A percentile compares a stretch with the other conserved stretches of the same genome.
Evolutionary conservation across 2,329 filamentous ascomycete species (phyloP).

Genomic region (Emmonsiellopsis sp.): DNA sequence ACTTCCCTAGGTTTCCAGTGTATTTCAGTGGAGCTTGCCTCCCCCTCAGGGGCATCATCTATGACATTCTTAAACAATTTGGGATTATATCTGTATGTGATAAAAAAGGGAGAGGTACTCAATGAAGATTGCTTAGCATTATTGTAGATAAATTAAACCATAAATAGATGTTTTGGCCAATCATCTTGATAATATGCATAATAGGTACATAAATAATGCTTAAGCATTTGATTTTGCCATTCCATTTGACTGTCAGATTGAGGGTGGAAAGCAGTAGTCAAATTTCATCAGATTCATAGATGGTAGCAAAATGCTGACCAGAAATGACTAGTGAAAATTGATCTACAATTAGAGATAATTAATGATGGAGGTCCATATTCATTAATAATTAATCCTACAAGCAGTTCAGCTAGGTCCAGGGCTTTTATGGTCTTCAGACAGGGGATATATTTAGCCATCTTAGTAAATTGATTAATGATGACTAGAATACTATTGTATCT

Average conservation of each 20-base stretch:
- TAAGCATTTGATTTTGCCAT: slow-evolving; percentile 7
- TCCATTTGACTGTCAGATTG: slow-evolving; percentile 12
- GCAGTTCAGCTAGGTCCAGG: neutral
- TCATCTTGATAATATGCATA: slow-evolving; percentile 4
- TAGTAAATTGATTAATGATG: neutral
- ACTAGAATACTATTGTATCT: neutral
- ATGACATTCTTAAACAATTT: accelerated
- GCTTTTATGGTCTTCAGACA: neutral
- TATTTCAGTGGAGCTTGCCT: neutral
- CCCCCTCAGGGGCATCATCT: neutral
- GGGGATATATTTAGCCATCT: neutral
- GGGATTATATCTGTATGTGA: neutral
- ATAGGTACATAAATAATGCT: slow-evolving; percentile 7
- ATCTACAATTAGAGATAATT: neutral
- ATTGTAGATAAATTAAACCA: neutral
- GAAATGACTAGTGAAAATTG: neutral
- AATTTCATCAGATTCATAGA: neutral
- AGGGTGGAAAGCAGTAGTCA: slow-evolving; percentile 5
- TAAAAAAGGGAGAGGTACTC: neutral
- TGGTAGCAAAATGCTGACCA: neutral
- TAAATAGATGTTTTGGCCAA: neutral
- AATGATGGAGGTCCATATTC: neutral
- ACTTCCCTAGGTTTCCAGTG: neutral
- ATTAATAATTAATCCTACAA: neutral
- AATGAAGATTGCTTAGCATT: neutral